These are phyloP conservation scores for Singerocomus inundabilis DNA, from an alignment of 1,284 basidiomycete species.

Conservation along the genomic window DNA sequence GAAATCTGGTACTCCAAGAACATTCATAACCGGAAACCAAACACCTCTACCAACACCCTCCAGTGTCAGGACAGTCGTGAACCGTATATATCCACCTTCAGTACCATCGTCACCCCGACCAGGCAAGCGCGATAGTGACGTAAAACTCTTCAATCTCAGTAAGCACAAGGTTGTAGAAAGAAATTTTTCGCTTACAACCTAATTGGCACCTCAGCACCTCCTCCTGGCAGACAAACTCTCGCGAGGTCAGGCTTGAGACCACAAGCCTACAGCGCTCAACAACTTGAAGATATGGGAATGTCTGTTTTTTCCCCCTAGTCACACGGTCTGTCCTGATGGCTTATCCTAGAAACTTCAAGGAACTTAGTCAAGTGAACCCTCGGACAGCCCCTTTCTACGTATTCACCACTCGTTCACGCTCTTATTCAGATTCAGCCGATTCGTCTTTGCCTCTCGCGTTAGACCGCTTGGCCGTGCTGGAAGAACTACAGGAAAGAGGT, in stretches of 20 bases:
- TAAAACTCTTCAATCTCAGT: conserved; percentile 48
- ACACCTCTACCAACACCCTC: background rate
- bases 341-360: conserved; percentile 47
- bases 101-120: conserved; percentile 6
- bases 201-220: conserved; percentile 38
- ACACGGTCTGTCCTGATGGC: conserved; percentile 13
- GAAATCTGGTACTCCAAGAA: conserved; percentile 25
- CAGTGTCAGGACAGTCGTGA: background rate
- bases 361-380: conserved; percentile 60
- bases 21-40: background rate
- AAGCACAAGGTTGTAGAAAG: conserved; percentile 31
- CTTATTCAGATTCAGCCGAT: conserved; percentile 18
- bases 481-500: conserved; percentile 49
- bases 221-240: conserved; percentile 44
- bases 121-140: conserved; percentile 12
- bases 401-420: conserved; percentile 47
- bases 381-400: conserved; percentile 61
- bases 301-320: conserved; percentile 29
- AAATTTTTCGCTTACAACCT: too few species aligned
- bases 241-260: conserved; percentile 55
- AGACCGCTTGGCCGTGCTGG: conserved; percentile 53
- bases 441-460: conserved; percentile 31
- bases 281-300: conserved; percentile 63
- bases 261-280: conserved; percentile 46
- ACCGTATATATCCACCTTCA: conserved; percentile 27